These are phyloP conservation scores for Zhuliangozyma blackwelliae DNA, from an alignment of 1,139 yeast genomes.

Conservation along the genomic window DNA sequence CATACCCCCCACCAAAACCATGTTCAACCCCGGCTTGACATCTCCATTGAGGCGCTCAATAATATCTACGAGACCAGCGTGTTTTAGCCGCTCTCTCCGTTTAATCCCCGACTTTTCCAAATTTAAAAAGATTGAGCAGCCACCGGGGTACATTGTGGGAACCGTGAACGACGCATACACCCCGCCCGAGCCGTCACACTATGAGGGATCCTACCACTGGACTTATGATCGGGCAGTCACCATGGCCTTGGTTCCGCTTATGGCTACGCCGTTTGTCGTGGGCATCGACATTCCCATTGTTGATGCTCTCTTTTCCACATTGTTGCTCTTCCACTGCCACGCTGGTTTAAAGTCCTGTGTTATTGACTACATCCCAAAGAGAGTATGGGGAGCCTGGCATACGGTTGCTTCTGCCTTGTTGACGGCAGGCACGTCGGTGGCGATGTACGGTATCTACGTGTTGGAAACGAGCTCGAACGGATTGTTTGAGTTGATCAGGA, in stretches of 20 bases:
- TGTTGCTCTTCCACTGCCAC: constrained; percentile 59
- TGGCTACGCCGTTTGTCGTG: constrained; percentile 58
- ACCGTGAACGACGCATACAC: constrained; percentile 72
- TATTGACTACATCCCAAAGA: constrained; percentile 68
- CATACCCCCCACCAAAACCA: not conserved
- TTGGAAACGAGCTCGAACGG: constrained; percentile 56
- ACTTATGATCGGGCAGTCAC: constrained; percentile 59
- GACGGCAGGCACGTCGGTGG: constrained; percentile 57
- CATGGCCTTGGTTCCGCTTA: constrained; percentile 58
- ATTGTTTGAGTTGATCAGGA: constrained; percentile 41
- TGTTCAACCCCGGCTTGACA: not conserved
- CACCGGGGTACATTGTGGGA: constrained; percentile 72
- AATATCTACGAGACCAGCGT: no score
- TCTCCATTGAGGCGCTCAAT: not conserved
- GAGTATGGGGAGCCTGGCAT: constrained; percentile 70
- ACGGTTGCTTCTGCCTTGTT: constrained; percentile 58
- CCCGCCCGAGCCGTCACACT: constrained; percentile 50
- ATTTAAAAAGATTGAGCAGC: constrained; percentile 58
- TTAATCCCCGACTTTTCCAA: constrained; percentile 46
- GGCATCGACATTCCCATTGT: constrained; percentile 47
- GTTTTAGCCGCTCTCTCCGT: constrained; percentile 7
- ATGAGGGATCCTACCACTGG: constrained; percentile 74
- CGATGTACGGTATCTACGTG: constrained; percentile 64
- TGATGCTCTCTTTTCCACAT: constrained; percentile 55
- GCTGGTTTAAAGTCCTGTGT: constrained; percentile 77